phyloP scores from a whole-genome alignment of 164 flowering plant genomes.

The Magnolia sinica region DNA sequence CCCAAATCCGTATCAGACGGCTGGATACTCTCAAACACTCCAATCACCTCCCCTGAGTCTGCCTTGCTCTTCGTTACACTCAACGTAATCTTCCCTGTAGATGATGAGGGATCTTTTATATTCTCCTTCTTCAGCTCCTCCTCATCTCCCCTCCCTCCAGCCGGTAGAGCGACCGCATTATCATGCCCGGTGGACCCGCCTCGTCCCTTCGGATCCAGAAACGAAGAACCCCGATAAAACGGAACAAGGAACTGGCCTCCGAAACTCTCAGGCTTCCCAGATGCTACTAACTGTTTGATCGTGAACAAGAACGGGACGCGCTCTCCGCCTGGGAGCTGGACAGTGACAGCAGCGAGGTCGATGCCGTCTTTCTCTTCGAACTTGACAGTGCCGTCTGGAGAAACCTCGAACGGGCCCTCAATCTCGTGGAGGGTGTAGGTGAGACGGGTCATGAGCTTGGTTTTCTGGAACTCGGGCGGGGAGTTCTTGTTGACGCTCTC shows the following conservation, averaged over 20 bases:
- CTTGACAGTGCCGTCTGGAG: constrained; percentile 70
- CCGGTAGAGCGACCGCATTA: constrained; percentile 90
- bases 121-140: constrained; percentile 88
- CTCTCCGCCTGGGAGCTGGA: constrained; percentile 94
- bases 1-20: constrained; percentile 98
- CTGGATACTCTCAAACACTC: constrained; percentile 90
- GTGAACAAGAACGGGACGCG: constrained; percentile 96
- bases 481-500: constrained; percentile 83
- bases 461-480: constrained; percentile 82
- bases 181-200: constrained; percentile 96
- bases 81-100: constrained; percentile 69
- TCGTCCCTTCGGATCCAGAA: constrained; percentile 97
- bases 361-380: constrained; percentile 94
- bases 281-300: constrained; percentile 82
- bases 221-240: constrained; percentile 86
- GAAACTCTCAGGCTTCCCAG: constrained; percentile 83
- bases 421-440: constrained; percentile 98
- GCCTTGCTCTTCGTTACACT: constrained; percentile 82
- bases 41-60: constrained; percentile 84
- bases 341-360: constrained; percentile 93
- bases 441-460: constrained; percentile 97
- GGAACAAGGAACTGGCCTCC: constrained; percentile 81
- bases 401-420: constrained; percentile 92
- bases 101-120: constrained; percentile 57
- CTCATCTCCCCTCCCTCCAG: constrained; percentile 99